Percentiles rank a stretch among this genome's conserved stretches.
Conservation (phyloP, 768 basidiomycete genomes). For the Chalciporus chontae region DNA sequence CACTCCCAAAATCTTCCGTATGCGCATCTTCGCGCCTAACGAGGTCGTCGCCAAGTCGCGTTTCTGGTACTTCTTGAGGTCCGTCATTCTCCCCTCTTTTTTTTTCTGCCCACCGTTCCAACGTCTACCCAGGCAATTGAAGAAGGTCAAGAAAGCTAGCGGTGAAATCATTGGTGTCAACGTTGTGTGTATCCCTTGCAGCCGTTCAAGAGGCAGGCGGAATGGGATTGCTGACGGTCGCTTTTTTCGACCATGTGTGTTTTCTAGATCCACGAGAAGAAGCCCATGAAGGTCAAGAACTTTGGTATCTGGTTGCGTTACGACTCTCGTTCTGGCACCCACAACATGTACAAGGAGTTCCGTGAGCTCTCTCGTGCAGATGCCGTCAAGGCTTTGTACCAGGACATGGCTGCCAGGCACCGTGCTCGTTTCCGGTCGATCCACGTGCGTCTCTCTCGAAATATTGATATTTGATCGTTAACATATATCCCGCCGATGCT, state of each 20-base stretch:
- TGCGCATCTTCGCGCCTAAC: conserved; percentile 99
- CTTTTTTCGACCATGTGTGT: conserved; percentile 24
- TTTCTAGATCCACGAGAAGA: conserved; percentile 93
- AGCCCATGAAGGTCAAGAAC: conserved; percentile 98
- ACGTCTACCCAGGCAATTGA: conserved; percentile 66
- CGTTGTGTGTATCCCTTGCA: conserved; percentile 78
- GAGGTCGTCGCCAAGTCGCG: conserved; percentile 98
- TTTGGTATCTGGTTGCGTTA: conserved; percentile 99
- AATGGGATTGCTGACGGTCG: conserved; percentile 57
- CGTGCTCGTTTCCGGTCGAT: conserved; percentile 99
- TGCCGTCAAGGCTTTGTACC: conserved; percentile 95
- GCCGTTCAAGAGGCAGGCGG: conserved; percentile 88
- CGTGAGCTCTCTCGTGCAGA: conserved; percentile 92
- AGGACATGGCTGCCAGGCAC: conserved; percentile 99
- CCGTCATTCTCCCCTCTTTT: conserved; percentile 20
- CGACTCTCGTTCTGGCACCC: conserved; percentile 98
- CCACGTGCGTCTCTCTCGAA: conserved; percentile 58
- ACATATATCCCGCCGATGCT: conserved; percentile 1
- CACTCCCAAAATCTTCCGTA: conserved; percentile 97
- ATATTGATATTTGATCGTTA: neutral
- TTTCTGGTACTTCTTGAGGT: conserved; percentile 99
- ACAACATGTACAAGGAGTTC: conserved; percentile 99
- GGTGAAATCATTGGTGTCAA: conserved; percentile 99
- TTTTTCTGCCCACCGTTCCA: neutral
- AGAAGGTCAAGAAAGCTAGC: conserved; percentile 99